Conservation (phyloP, 2,329 filamentous ascomycete species). For the Monilinia vaccinii-corymbosi region DNA sequence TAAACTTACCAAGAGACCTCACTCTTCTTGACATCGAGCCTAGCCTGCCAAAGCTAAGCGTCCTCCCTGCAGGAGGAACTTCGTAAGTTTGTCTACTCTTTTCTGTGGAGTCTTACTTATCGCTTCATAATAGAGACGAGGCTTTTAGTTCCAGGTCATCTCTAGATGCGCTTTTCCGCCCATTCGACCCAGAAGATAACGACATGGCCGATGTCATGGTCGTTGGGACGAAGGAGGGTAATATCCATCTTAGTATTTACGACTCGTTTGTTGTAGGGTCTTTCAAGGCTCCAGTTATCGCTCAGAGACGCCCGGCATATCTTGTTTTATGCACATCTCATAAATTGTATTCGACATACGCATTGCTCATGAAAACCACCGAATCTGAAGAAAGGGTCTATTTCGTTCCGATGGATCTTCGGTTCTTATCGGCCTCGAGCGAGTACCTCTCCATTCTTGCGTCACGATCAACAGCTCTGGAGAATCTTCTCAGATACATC, state of each 20-base stretch:
- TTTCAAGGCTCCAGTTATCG: constrained; percentile 40
- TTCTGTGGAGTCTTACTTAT: neutral
- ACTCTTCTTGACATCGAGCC: constrained; percentile 68
- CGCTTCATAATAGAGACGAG: constrained; percentile 25
- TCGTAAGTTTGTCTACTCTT: constrained; percentile 39
- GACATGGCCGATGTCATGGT: constrained; percentile 74
- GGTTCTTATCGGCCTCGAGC: constrained; percentile 69
- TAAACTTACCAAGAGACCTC: constrained; percentile 62
- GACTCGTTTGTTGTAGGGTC: constrained; percentile 74
- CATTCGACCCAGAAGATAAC: constrained; percentile 48
- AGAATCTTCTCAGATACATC: constrained; percentile 79
- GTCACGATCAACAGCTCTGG: constrained; percentile 77
- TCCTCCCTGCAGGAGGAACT: constrained; percentile 54
- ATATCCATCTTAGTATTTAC: constrained; percentile 71
- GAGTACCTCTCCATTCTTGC: constrained; percentile 77
- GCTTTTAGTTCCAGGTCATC: constrained; percentile 29
- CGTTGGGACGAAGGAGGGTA: constrained; percentile 61
- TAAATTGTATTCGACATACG: constrained; percentile 65
- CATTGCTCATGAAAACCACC: constrained; percentile 50
- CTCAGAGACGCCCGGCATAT: constrained; percentile 20
- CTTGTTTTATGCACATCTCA: constrained; percentile 60
- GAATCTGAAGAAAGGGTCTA: constrained; percentile 38
- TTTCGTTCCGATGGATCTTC: constrained; percentile 72
- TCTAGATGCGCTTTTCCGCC: constrained; percentile 29
- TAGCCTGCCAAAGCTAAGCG: constrained; percentile 67